Percentiles rank a stretch among this genome's conserved stretches.
Evolutionary conservation across 768 basidiomycete genomes (phyloP).

Genomic region (Lactarius quietus): DNA sequence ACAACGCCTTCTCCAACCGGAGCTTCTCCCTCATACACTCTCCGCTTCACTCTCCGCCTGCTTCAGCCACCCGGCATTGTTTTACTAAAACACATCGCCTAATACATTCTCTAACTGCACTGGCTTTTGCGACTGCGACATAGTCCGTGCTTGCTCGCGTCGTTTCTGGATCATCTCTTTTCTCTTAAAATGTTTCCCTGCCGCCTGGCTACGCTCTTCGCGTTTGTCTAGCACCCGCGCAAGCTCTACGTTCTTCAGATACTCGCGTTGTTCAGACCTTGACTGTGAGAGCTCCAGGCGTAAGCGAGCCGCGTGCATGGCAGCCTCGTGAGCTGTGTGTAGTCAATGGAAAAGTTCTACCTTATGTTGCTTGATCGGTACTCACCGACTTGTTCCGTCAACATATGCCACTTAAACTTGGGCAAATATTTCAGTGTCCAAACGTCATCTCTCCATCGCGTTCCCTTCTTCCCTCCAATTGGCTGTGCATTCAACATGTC

Average conservation of each 20-base stretch:
- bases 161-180: conserved; percentile 23
- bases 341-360: neutral
- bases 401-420: conserved; percentile 98
- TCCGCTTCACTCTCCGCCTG: conserved; percentile 35
- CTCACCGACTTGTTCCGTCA: conserved; percentile 97
- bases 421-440: conserved; percentile 99
- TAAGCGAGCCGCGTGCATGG: conserved; percentile 81
- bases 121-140: neutral
- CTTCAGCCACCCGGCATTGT: conserved; percentile 16
- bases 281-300: conserved; percentile 90
- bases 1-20: conserved; percentile 27
- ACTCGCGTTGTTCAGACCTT: conserved; percentile 83
- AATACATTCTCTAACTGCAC: conserved; percentile 5
- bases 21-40: conserved; percentile 35
- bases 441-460: conserved; percentile 91
- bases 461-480: conserved; percentile 90
- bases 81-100: conserved; percentile 37
- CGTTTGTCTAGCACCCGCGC: conserved; percentile 83
- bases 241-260: conserved; percentile 90
- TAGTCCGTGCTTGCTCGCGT: neutral
- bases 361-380: conserved; percentile 22
- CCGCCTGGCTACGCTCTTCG: conserved; percentile 38
- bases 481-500: conserved; percentile 95
- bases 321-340: conserved; percentile 82
- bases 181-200: conserved; percentile 38